Percentiles rank a stretch among this genome's conserved stretches.
Evolutionary conservation across 495 filamentous ascomycete genomes (phyloP).

Genomic region (Evansstolkia leycettana): DNA sequence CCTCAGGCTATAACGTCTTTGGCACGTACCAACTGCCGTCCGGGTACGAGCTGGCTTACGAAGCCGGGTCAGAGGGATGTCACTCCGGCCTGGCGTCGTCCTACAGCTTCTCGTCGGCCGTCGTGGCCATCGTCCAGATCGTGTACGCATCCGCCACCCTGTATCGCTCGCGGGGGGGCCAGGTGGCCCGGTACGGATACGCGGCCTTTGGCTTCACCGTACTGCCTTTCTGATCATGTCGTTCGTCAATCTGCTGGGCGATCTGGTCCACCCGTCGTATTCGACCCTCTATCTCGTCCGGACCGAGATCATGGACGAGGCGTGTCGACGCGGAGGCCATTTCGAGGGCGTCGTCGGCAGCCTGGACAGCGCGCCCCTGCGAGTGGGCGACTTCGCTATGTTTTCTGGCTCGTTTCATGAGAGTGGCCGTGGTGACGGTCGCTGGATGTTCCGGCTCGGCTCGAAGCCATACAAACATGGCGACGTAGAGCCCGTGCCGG

Average conservation of each 20-base stretch:
- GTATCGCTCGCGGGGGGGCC: slow-evolving; percentile 21
- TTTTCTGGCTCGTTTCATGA: slow-evolving; percentile 2
- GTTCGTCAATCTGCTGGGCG: slow-evolving; percentile 47
- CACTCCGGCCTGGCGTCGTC: slow-evolving; percentile 3
- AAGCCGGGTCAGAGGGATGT: neutral
- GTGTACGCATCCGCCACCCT: slow-evolving; percentile 23
- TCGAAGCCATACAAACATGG: slow-evolving; percentile 4
- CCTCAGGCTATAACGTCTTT: slow-evolving; percentile 3
- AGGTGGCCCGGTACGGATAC: slow-evolving; percentile 29
- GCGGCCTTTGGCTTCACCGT: slow-evolving; percentile 32
- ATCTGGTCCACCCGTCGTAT: slow-evolving; percentile 23
- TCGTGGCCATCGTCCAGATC: slow-evolving; percentile 27
- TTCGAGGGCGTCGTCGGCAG: slow-evolving; percentile 22
- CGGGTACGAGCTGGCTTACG: slow-evolving; percentile 11
- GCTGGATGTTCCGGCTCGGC: slow-evolving; percentile 12
- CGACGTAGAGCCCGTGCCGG: slow-evolving; percentile 7
- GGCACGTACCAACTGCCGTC: slow-evolving; percentile 9
- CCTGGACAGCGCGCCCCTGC: slow-evolving; percentile 3
- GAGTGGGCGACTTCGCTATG: slow-evolving; percentile 1
- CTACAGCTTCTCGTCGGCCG: slow-evolving; percentile 17
- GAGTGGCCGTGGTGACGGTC: slow-evolving; percentile 8
- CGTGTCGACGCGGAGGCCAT: slow-evolving; percentile 14
- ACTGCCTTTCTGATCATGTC: slow-evolving; percentile 50
- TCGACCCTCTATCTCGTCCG: slow-evolving; percentile 26
- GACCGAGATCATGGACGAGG: slow-evolving; percentile 32